phyloP scores from a whole-genome alignment of 163 green algal species.

The Volvox carteri region DNA sequence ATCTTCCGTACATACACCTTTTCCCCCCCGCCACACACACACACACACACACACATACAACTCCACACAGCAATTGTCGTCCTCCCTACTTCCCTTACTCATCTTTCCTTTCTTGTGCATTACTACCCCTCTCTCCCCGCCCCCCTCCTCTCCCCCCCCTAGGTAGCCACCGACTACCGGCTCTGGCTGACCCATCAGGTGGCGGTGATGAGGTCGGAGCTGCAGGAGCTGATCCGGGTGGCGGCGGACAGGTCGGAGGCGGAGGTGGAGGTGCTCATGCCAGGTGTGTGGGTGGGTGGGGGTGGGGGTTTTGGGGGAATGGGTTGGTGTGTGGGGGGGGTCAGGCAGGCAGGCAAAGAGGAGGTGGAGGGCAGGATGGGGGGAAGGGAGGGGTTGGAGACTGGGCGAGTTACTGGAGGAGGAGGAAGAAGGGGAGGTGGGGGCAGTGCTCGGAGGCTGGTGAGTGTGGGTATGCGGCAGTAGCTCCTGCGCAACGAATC shows the following conservation, averaged over 20 bases:
- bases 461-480: not conserved
- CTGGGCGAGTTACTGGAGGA: not conserved
- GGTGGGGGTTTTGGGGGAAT: not conserved
- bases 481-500: not conserved
- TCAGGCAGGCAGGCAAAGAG: not conserved
- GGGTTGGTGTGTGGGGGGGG: not conserved
- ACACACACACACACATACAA: too few species aligned
- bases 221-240: conserved; percentile 88
- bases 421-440: not conserved
- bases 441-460: not conserved
- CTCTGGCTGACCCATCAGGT: conserved; percentile 93
- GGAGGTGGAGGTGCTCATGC: conserved; percentile 97
- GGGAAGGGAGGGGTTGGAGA: not conserved
- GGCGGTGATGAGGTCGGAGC: conserved; percentile 71
- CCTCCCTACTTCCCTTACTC: not conserved
- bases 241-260: conserved; percentile 86
- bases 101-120: not conserved
- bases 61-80: too few species aligned
- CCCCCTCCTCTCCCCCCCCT: not conserved
- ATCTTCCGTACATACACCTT: too few species aligned
- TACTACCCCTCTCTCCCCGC: not conserved
- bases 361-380: not conserved
- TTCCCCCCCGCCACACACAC: too few species aligned
- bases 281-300: conserved; percentile 63
- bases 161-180: conserved; percentile 97